Conservation (phyloP, 495 filamentous ascomycete genomes). For the Aspergillus carlsbadensis region DNA sequence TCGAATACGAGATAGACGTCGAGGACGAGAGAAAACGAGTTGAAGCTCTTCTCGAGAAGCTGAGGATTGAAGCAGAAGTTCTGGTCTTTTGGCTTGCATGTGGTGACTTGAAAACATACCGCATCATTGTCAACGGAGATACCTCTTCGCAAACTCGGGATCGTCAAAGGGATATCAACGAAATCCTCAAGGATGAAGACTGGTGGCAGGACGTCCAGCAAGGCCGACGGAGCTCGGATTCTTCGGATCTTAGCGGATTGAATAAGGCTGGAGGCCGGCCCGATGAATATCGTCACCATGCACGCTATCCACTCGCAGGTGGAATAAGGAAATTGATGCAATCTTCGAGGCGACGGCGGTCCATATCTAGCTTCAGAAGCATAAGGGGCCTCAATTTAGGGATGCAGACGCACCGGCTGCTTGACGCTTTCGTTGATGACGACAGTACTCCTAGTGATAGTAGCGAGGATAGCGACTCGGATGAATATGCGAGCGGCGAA, state of each 20-base stretch:
- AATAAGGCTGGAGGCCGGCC: neutral
- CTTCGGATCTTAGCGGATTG: slow-evolving; percentile 5
- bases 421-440: slow-evolving; percentile 60
- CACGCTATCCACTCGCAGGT: slow-evolving; percentile 40
- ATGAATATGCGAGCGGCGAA: slow-evolving; percentile 37
- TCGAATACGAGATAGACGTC: slow-evolving; percentile 85
- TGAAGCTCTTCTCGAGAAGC: slow-evolving; percentile 71
- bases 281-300: slow-evolving; percentile 43
- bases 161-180: slow-evolving; percentile 52
- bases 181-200: slow-evolving; percentile 63
- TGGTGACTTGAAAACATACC: slow-evolving; percentile 70
- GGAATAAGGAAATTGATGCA: slow-evolving; percentile 51
- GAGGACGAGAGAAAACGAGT: slow-evolving; percentile 75
- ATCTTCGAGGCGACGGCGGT: slow-evolving; percentile 54
- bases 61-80: slow-evolving; percentile 78
- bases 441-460: slow-evolving; percentile 51
- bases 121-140: slow-evolving; percentile 73
- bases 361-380: slow-evolving; percentile 62
- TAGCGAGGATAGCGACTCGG: slow-evolving; percentile 45
- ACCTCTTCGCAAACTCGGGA: slow-evolving; percentile 39
- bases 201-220: slow-evolving; percentile 82
- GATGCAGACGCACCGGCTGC: slow-evolving; percentile 74
- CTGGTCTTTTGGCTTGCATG: slow-evolving; percentile 80
- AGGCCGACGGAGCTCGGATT: slow-evolving; percentile 45
- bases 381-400: slow-evolving; percentile 65